phyloP scores from a whole-genome alignment of 768 basidiomycete genomes.

The Dentipellis sp. region DNA sequence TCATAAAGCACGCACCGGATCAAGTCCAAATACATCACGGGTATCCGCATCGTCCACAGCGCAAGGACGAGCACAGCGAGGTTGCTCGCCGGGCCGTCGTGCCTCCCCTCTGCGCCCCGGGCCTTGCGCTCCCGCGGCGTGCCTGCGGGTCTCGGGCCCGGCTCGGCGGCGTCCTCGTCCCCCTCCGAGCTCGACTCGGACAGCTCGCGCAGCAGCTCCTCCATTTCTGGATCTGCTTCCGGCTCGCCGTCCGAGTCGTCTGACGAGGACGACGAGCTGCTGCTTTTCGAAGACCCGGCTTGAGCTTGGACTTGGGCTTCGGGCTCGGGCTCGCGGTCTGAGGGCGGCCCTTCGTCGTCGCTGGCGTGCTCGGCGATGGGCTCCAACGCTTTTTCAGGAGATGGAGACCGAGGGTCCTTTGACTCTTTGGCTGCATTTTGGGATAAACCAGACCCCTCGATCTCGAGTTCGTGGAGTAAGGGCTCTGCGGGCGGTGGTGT shows the following conservation, averaged over 20 bases:
- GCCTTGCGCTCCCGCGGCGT: slow-evolving; percentile 7
- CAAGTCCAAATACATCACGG: slow-evolving; percentile 69
- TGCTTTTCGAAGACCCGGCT: neutral
- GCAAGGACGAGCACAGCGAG: slow-evolving; percentile 66
- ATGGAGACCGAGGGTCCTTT: too few relatives aligned
- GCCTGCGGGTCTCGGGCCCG: slow-evolving; percentile 4
- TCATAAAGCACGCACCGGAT: slow-evolving; percentile 39
- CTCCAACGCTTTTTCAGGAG: neutral
- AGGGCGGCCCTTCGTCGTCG: neutral
- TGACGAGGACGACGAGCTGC: slow-evolving; percentile 25
- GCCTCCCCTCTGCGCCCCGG: slow-evolving; percentile 18
- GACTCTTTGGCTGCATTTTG: neutral
- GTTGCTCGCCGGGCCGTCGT: slow-evolving; percentile 36
- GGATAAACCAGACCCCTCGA: neutral
- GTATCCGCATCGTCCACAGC: slow-evolving; percentile 74
- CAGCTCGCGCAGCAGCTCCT: slow-evolving; percentile 29
- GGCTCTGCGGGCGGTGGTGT: slow-evolving; percentile 56
- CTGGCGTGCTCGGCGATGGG: slow-evolving; percentile 8
- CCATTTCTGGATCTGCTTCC: slow-evolving; percentile 28
- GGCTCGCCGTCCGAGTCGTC: slow-evolving; percentile 19
- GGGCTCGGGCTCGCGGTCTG: neutral
- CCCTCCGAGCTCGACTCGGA: slow-evolving; percentile 26
- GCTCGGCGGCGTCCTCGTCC: slow-evolving; percentile 9
- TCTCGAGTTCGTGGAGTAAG: slow-evolving; percentile 34
- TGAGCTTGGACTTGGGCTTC: neutral